Base-by-base conservation (phyloP, 2,329 filamentous ascomycete genomes). In the Botrytis hyacinthi region DNA sequence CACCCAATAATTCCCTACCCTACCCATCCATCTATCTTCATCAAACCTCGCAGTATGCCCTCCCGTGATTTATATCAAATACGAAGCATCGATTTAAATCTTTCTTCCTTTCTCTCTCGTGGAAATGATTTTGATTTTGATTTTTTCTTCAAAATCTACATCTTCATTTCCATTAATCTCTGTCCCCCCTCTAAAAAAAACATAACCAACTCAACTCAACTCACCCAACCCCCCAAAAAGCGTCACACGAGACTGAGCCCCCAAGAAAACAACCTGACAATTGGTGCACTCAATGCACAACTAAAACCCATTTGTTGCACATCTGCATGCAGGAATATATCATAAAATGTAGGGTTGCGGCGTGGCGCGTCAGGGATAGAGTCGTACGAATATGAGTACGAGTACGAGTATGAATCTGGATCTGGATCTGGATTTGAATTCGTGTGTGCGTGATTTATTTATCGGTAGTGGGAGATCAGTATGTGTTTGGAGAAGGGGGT, bases 281-380 rank as follows among this genome's bases (percentile, higher is more conserved):
- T 51, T 16, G 48, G 10, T n/a, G 2, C 12, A 16, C 48, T 7
- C 4, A 51, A 16, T 2, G 12, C 48, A 3, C 14, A 42, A 42
- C 4, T 10, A 48, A 48, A n/a, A n/a, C 48, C 12, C 35, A 1
- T 61, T 61, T 63, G 37, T 44, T 63, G 40, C 40, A 12, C 20
- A 20, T 63, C 40, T 63, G 6, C 40, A 63, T 63, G 61, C 40
- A 65, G 18, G 40, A 46, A 46, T 65, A 65, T 44, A 65, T 65
- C 61, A 65, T 65, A 62, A 60, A 35, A 61, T 26, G 59, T 35
- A 61, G 5, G 22, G 0, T 3, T 26, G 59, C 22, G 59, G 20
- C 22, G 35, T 6, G 35, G 10, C 7, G 22, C 3, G 9, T 60
- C 35, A 12, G 32, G 37, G 26, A 61, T 14, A 8, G 12, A 16